Base-by-base conservation (phyloP, 495 filamentous ascomycete species). In the Terfezia boudieri region DNA sequence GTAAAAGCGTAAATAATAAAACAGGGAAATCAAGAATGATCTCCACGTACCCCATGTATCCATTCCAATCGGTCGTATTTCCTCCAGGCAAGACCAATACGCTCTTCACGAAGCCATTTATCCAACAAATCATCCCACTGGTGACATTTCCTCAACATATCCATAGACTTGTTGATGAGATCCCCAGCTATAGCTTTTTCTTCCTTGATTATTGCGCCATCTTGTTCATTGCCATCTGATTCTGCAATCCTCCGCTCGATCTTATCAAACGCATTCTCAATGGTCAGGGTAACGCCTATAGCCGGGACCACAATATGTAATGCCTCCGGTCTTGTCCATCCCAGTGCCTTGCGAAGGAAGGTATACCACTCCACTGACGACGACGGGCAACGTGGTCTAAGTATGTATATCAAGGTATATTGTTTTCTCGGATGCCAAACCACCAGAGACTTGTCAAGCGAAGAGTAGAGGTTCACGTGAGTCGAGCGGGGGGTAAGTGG, bases 61-160 rank as follows among this genome's bases (percentile, higher is more conserved):
- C 82, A 86, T 64, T 86, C 82, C 9, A 86, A 67, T 12, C 82
- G 73, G 60, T 86, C 82, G 60, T 84, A 86, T 37, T 82, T 72
- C 61, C 80, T 82, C 82, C 82, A 86, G 14, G 79, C 82, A 52
- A 86, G 69, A 2, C 82, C 82, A 68, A 86, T 78, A 35, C 74
- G 76, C 55, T 80, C 73, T 36, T 74, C 66, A 46, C 71, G 71
- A 16, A 73, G 66, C 82, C 82, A 85, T 36, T 67, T 56, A 20
- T 74, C 69, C 9, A 84, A 56, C 0, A 84, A 74, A 50, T 82
- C 74, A 2, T 67, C 66, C 79, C 80, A 86, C 59, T 83, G 78
- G 0, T 71, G 65, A 12, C 71, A 68, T 12, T 73, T 69, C 60
- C 73, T 66, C 0, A 86, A 69, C 68, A 82, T 75, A 23, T 72